These are phyloP conservation scores for Cyclotella sp. DNA, from an alignment of 108 stramenopile genomes.

Conservation along the genomic window DNA sequence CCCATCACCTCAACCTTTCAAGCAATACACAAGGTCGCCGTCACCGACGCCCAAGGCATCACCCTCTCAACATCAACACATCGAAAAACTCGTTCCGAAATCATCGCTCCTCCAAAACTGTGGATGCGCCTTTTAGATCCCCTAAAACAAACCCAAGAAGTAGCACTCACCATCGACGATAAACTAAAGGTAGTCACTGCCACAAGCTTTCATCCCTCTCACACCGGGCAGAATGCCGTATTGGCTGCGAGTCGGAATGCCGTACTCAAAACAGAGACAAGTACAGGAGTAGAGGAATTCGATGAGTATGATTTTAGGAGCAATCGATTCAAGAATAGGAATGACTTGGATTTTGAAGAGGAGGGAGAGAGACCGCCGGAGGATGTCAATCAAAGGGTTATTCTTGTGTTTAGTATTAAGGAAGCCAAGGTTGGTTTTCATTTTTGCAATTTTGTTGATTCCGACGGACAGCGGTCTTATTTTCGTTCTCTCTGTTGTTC, in stretches of 20 bases:
- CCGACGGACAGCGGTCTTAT: neutral
- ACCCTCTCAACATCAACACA: constrained; percentile 55
- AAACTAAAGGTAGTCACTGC: constrained; percentile 51
- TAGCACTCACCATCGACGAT: constrained; percentile 73
- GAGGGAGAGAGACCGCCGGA: constrained; percentile 46
- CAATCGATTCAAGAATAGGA: constrained; percentile 41
- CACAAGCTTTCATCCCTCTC: constrained; percentile 58
- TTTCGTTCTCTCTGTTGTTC: neutral
- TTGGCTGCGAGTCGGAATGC: constrained; percentile 43
- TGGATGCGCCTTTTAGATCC: constrained; percentile 77
- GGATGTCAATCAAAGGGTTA: constrained; percentile 75
- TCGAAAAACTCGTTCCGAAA: constrained; percentile 61
- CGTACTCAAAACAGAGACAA: constrained; percentile 82
- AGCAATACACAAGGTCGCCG: constrained; percentile 70
- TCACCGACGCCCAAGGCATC: constrained; percentile 62
- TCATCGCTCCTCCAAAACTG: constrained; percentile 70
- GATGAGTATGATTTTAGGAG: constrained; percentile 72
- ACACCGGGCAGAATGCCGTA: constrained; percentile 46
- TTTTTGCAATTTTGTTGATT: constrained; percentile 8
- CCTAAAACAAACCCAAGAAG: constrained; percentile 63
- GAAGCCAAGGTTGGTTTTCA: constrained; percentile 64
- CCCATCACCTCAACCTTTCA: constrained; percentile 28
- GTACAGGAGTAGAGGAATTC: constrained; percentile 71
- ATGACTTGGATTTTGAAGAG: constrained; percentile 32
- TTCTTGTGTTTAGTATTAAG: constrained; percentile 80